A percentile compares a stretch with the other conserved stretches of the same genome.
Conservation (phyloP, 2,329 filamentous ascomycete species). For the Didymosphaeria variabile region DNA sequence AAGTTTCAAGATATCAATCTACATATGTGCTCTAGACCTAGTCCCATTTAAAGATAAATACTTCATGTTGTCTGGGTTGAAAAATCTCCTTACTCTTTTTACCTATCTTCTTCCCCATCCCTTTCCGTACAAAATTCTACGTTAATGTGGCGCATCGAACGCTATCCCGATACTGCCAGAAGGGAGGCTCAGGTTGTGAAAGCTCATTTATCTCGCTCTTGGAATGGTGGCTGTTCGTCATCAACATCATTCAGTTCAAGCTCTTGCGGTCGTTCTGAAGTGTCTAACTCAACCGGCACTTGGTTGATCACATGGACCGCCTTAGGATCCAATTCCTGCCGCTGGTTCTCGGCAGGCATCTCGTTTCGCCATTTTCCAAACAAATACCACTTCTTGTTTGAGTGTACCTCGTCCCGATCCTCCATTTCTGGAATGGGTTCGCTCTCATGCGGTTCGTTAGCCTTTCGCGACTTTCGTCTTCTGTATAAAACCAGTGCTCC, state of each 20-base stretch:
- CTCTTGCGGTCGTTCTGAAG: neutral
- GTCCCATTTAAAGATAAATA: too few species aligned
- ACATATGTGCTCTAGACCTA: too few species aligned
- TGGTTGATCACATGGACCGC: neutral
- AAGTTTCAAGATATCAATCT: too few species aligned
- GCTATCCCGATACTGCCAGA: too few species aligned
- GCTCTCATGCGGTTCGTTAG: neutral
- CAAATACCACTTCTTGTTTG: neutral
- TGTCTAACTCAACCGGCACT: conserved; percentile 6
- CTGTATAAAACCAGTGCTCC: neutral
- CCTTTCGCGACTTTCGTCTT: neutral
- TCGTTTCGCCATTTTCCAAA: neutral
- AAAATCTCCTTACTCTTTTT: too few species aligned
- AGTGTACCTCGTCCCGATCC: neutral
- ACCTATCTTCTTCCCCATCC: too few species aligned
- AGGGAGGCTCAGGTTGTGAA: too few species aligned
- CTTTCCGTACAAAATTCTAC: too few species aligned
- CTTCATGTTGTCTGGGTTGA: too few species aligned
- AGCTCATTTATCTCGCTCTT: too few species aligned
- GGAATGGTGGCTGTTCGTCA: too few species aligned
- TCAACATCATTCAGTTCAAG: neutral
- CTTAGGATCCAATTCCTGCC: neutral
- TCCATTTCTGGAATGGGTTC: conserved; percentile 4
- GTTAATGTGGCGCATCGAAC: too few species aligned
- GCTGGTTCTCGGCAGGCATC: neutral